Evolutionary conservation across 2,329 filamentous ascomycete genomes (phyloP).

Genomic region (Apiospora saccharicola): DNA sequence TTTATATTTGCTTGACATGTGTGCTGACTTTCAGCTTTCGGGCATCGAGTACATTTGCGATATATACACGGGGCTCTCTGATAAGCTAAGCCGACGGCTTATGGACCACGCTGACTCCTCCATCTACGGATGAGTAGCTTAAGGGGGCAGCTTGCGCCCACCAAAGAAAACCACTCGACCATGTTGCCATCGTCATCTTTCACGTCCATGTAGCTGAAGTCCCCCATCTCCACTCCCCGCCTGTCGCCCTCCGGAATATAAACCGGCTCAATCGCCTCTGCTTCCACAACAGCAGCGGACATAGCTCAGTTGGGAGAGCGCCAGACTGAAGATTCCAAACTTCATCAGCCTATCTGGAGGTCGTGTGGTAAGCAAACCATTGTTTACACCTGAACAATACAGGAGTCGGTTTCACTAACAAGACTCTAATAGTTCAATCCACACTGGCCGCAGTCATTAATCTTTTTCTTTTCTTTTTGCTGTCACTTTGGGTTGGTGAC

Average conservation of each 20-base stretch:
- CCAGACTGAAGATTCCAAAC: slow-evolving; percentile 9
- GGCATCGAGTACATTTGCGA: too few relatives aligned
- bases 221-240: not conserved
- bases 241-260: not conserved
- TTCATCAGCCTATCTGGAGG: slow-evolving; percentile 4
- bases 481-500: not conserved
- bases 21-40: too few relatives aligned
- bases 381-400: not conserved
- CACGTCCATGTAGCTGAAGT: too few relatives aligned
- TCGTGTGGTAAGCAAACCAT: slow-evolving; percentile 14
- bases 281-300: not conserved
- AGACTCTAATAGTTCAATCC: slow-evolving; percentile 4
- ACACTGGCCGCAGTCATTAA: slow-evolving; percentile 10
- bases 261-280: not conserved
- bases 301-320: slow-evolving; percentile 16
- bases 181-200: not conserved
- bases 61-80: not conserved
- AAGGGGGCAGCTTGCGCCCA: not conserved
- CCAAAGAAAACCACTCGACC: not conserved
- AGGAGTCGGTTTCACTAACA: not conserved
- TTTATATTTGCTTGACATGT: too few relatives aligned
- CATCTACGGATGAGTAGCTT: not conserved
- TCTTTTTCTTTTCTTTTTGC: not conserved
- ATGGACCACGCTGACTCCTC: not conserved
- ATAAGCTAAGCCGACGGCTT: not conserved